These are phyloP conservation scores for Apiotrichum gracile DNA, from an alignment of 1,284 basidiomycete species.

Conservation along the genomic window DNA sequence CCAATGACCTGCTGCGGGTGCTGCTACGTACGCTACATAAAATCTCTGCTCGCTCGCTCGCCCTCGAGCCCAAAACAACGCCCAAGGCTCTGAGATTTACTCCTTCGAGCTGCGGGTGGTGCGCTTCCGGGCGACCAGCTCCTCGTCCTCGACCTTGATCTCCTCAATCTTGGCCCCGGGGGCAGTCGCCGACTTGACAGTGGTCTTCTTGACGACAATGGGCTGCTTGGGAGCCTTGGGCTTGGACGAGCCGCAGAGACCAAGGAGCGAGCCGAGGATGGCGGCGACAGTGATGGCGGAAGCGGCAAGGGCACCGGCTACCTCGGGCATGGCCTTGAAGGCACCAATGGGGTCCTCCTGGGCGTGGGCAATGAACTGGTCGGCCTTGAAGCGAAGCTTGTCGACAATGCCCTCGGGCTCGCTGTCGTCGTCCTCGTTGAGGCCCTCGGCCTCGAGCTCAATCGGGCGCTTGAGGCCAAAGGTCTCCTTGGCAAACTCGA, in stretches of 20 bases:
- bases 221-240: slow-evolving; percentile 26
- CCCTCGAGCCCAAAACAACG: background rate
- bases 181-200: slow-evolving; percentile 29
- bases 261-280: slow-evolving; percentile 71
- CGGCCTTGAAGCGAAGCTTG: slow-evolving; percentile 39
- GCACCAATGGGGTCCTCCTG: slow-evolving; percentile 51
- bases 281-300: slow-evolving; percentile 71
- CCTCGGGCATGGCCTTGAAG: slow-evolving; percentile 76
- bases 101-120: slow-evolving; percentile 19
- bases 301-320: slow-evolving; percentile 67
- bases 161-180: slow-evolving; percentile 23
- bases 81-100: background rate
- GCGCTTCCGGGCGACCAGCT: slow-evolving; percentile 31
- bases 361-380: slow-evolving; percentile 43
- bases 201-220: slow-evolving; percentile 38
- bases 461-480: slow-evolving; percentile 66
- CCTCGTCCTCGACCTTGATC: slow-evolving; percentile 20
- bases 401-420: slow-evolving; percentile 33
- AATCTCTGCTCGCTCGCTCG: background rate
- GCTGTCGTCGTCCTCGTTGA: slow-evolving; percentile 53
- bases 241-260: slow-evolving; percentile 58
- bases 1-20: background rate
- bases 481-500: slow-evolving; percentile 71
- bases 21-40: background rate
- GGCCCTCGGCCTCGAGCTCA: slow-evolving; percentile 48